Evolutionary conservation across 805 yeast species (phyloP), one percentile per base, ranked within the genome.

Genomic region (Saccharomyces paradoxus): DNA sequence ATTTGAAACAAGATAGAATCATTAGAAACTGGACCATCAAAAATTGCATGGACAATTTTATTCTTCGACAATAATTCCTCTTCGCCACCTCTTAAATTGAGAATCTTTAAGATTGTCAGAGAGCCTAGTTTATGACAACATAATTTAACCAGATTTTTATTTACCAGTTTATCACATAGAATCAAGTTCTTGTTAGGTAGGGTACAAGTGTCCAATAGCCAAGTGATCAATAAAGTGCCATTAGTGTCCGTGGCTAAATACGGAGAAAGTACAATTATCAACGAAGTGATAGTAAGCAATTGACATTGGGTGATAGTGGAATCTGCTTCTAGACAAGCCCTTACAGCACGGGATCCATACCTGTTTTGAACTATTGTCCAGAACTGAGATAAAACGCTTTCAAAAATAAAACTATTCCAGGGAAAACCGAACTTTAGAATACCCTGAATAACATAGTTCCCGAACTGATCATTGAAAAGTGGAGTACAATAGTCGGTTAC

Each of bases 371-470:
- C 84, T 60, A 94, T 85, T 50, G 82, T 84, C 77, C 88, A 74
- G 63, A 94, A 89, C 59, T 86, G 81, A 48, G 87, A 80, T 56
- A 89, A 71, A 59, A 91, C 82, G 13, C 88, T 80, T 70, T 91
- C 96, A 68, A 88, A 86, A 46, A 94, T 87, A 65, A 92, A 92
- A 65, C 87, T 89, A 66, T 87, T 88, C 79, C 84, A 90, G 0
- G 96, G 96, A 6, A 86, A 73, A 0, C 92, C 94, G 73, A 91
- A 92, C 66, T 88, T 88, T 60, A 91, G 77, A 63, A 96, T 94
- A 54, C 97, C 89, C 71, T 94, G 99, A 54, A 94, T 81, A 17
- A 91, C 97, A 69, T 94, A 94, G 70, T 94, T 94, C 56, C 98
- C 99, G 75, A 87, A 94, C 68, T 94, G 98, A 68, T 94, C 99